Base-by-base conservation (phyloP, 1,139 yeast species). In the Sugiyamaella paludigena region DNA sequence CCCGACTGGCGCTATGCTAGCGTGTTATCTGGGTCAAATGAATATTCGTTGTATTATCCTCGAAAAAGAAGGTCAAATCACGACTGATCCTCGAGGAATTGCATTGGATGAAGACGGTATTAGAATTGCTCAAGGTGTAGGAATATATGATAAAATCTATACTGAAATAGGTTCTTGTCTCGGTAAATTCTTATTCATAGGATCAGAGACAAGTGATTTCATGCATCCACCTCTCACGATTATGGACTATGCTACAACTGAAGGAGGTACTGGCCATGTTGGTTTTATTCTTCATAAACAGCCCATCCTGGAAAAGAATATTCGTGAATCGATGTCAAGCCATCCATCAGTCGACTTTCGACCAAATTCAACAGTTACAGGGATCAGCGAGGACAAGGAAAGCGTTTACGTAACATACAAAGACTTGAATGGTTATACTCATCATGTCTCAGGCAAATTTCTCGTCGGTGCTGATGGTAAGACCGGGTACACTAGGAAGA, bases 51-150 rank as follows among this genome's bases (percentile, higher is more conserved):
- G 46, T 24, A 43, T 43, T 4, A 43, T 43, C 2, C 32, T 43
- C 5, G 46, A 43, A 38, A 43, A 43, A 38, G 46, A 43, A 29
- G 16, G 15, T n/a, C 44, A 43, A 13, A 38, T 43, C 26, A 40
- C 37, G 4, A 43, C 46, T 19, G 46, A 43, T 37, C 46, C 46
- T 24, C 24, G 46, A 37, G 46, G 46, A 16, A 43, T 43, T 11
- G 46, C 37, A n/a, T 38, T 43, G 12, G 46, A 43, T 38, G 46
- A 43, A 13, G 46, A 43, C 12, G 46, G 46, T 8, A 43, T 43
- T 27, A 19, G 46, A 37, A 12, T n/a, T 26, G 41, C 33, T 19
- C 46, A 43, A 24, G 43, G 44, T 13, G 32, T 36, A 12, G 46
- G 46, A 13, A 34, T 37, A 2, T 43, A 43, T 36, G 33, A 43